Percentiles rank a stretch among this genome's conserved stretches.
Conservation (phyloP, 2,329 filamentous ascomycete genomes). For the Alternaria brassicae region DNA sequence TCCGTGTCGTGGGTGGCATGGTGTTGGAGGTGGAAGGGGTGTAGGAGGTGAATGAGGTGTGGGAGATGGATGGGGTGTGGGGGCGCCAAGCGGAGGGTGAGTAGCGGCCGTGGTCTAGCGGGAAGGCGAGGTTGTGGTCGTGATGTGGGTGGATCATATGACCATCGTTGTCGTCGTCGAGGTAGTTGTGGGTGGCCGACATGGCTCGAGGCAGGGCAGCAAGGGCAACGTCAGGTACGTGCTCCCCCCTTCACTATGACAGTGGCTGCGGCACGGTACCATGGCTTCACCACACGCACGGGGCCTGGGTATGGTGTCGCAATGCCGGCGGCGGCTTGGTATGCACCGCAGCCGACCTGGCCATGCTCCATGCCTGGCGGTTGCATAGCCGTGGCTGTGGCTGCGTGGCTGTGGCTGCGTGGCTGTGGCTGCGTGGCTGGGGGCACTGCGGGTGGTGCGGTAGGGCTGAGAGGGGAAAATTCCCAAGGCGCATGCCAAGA, state of each 20-base stretch:
- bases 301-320: conserved; percentile 8
- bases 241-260: conserved; percentile 1
- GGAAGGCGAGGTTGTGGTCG: conserved; percentile 7
- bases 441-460: background rate
- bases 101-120: conserved; percentile 20
- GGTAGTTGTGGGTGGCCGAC: conserved; percentile 8
- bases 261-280: no score
- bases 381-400: no score
- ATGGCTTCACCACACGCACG: background rate
- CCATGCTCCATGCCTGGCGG: conserved; percentile 4
- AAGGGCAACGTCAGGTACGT: background rate
- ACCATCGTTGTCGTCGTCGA: conserved; percentile 2
- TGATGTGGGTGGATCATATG: conserved; percentile 9
- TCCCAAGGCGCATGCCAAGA: conserved; percentile 4
- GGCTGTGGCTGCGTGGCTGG: no score
- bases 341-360: no score
- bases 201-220: background rate
- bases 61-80: background rate
- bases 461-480: conserved; percentile 14
- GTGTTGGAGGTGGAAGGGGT: background rate
- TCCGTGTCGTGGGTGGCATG: conserved; percentile 29
- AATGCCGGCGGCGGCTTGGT: no score
- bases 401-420: no score
- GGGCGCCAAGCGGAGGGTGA: conserved; percentile 22
- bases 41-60: no score